Base-by-base conservation (phyloP, 805 yeast genomes). In the Ogataea siamensis region DNA sequence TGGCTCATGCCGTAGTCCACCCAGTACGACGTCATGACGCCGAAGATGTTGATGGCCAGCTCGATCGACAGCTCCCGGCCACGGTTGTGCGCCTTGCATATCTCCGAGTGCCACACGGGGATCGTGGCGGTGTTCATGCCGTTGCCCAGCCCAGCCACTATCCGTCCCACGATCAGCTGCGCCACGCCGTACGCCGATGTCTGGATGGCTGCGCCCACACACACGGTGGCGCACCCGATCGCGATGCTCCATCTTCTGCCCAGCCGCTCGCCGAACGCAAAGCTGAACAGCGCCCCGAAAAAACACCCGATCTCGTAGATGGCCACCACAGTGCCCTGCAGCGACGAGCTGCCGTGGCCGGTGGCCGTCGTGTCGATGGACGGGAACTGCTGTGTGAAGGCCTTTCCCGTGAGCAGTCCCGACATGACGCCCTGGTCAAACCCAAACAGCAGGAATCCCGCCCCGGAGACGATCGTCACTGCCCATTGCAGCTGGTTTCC, bases 381-480 rank as follows among this genome's bases (percentile, higher is more conserved):
- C 4, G 82, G 80, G 58, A 80, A 79, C 32, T 81, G 83, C 36
- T 69, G 57, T 54, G 74, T 78, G 56, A 81, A 73, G 67, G 80
- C 71, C 8, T 66, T 66, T 47, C 84, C 82, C 7, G 70, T 62
- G 32, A 76, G 67, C 22, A 76, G 54, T 35, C 74, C 68, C 22
- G 80, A 71, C 84, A 80, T 79, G 33, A 81, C 76, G 53, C 87
- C 87, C 55, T 81, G 87, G 52, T 80, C 86, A 50, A 79, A 81
- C 36, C 87, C 87, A 52, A 81, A 80, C 28, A 80, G 42, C 29
- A 46, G 40, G 30, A 46, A 46, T 5, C 50, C 50, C 6, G 70
- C 18, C 69, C 68, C 60, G 76, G 77, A 1, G 78, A 83, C 37
- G 66, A 58, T 28, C n/a, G 48, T 46, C 14, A 43, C 50, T 9